Percentiles rank a stretch among this genome's conserved stretches.
These are phyloP conservation scores for Aspergillus sp. DNA, from an alignment of 2,329 filamentous ascomycete species.

Conservation along the genomic window DNA sequence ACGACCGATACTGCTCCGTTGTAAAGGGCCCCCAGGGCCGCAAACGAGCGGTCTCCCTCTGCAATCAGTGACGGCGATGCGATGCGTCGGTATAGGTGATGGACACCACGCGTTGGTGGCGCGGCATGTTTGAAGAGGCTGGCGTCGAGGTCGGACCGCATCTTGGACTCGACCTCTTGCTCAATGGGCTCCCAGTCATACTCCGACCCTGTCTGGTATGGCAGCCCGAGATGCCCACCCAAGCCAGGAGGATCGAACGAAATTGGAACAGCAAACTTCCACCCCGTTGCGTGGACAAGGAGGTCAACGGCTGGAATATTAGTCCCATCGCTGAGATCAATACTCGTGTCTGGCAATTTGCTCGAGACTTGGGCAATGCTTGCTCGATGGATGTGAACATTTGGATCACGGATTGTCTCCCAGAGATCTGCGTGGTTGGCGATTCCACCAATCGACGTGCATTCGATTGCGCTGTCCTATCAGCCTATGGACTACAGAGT, in stretches of 20 bases:
- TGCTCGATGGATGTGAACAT: slow-evolving; percentile 24
- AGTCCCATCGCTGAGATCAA: slow-evolving; percentile 12
- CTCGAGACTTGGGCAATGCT: slow-evolving; percentile 8
- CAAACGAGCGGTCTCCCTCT: slow-evolving; percentile 24
- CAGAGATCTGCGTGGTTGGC: slow-evolving; percentile 26
- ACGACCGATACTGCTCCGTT: slow-evolving; percentile 22
- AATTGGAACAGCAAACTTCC: slow-evolving; percentile 21
- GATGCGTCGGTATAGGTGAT: slow-evolving; percentile 27
- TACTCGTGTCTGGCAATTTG: not conserved
- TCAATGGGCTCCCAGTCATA: slow-evolving; percentile 17
- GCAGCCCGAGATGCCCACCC: slow-evolving; percentile 17
- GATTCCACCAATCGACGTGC: slow-evolving; percentile 21
- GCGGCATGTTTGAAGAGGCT: not conserved
- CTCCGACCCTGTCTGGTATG: not conserved
- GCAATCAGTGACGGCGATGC: slow-evolving; percentile 20
- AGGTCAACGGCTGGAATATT: slow-evolving; percentile 19
- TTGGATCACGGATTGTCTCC: slow-evolving; percentile 19
- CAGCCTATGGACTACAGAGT: too few relatives aligned
- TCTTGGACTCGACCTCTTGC: not conserved
- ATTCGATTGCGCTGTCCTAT: slow-evolving; percentile 19
- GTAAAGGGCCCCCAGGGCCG: slow-evolving; percentile 16
- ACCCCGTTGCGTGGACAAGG: slow-evolving; percentile 24
- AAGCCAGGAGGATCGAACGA: slow-evolving; percentile 16
- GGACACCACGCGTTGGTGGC: slow-evolving; percentile 5
- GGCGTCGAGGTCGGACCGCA: slow-evolving; percentile 7